Evolutionary conservation across 2,329 filamentous ascomycete genomes (phyloP).

Genomic region (Penicillium occitanis): DNA sequence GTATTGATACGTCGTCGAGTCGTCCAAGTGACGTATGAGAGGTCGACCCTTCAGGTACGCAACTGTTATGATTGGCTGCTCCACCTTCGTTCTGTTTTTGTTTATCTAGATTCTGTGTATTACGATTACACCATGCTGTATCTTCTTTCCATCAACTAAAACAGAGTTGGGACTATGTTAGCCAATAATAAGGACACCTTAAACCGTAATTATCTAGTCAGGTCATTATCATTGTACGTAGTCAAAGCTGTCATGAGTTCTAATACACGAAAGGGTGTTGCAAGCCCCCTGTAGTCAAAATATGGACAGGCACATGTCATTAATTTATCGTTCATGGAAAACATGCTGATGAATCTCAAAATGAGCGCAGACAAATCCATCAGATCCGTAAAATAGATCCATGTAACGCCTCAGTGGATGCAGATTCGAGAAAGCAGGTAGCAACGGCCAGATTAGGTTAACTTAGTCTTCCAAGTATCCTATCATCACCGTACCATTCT

Average conservation of each 20-base stretch:
- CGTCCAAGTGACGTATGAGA: background rate
- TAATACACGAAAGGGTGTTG: background rate
- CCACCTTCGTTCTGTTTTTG: background rate
- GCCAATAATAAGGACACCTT: background rate
- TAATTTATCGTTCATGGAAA: background rate
- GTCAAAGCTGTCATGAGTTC: slow-evolving; percentile 9
- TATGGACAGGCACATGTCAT: slow-evolving; percentile 14
- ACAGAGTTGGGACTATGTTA: background rate
- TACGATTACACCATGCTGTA: background rate
- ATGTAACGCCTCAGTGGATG: slow-evolving; percentile 21
- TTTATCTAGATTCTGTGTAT: slow-evolving; percentile 4
- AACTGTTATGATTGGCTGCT: background rate
- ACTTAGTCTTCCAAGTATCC: slow-evolving; percentile 63
- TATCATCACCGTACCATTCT: slow-evolving; percentile 93
- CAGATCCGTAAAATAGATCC: slow-evolving; percentile 8
- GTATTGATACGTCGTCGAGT: slow-evolving; percentile 3
- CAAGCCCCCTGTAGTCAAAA: background rate
- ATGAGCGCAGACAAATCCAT: background rate
- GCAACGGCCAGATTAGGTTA: background rate
- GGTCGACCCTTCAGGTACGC: slow-evolving; percentile 9
- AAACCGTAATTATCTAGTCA: background rate
- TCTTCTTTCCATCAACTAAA: background rate
- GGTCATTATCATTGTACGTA: slow-evolving; percentile 7
- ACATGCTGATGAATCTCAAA: background rate
- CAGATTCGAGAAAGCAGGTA: slow-evolving; percentile 5